phyloP scores from a whole-genome alignment of 2,329 filamentous ascomycete genomes.

The Neocatenulostroma microsporum region DNA sequence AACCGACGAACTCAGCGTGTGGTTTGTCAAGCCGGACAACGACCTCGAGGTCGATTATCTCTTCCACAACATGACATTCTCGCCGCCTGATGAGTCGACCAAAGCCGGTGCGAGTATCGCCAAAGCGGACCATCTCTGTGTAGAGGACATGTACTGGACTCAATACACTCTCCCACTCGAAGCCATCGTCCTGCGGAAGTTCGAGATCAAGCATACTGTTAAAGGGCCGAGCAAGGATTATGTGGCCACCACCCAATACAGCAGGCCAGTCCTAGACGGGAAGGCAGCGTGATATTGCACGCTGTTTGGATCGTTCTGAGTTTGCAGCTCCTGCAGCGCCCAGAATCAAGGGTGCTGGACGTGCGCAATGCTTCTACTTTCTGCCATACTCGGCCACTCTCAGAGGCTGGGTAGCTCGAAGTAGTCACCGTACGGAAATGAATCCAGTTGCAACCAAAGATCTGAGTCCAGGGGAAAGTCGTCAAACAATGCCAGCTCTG shows the following conservation, averaged over 20 bases:
- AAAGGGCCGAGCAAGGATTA: slow-evolving; percentile 70
- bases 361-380: too few species aligned
- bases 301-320: too few species aligned
- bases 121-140: slow-evolving; percentile 59
- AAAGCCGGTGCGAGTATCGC: slow-evolving; percentile 50
- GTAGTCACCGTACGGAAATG: slow-evolving; percentile 22
- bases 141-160: slow-evolving; percentile 62
- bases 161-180: slow-evolving; percentile 57
- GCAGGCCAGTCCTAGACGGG: too few species aligned
- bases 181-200: slow-evolving; percentile 50
- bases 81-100: slow-evolving; percentile 30
- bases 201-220: slow-evolving; percentile 58
- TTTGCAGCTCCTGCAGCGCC: too few species aligned
- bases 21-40: slow-evolving; percentile 63
- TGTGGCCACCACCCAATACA: slow-evolving; percentile 33
- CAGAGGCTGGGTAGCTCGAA: too few species aligned
- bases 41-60: slow-evolving; percentile 57
- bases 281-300: too few species aligned
- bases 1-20: slow-evolving; percentile 57
- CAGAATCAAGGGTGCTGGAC: too few species aligned
- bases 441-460: slow-evolving; percentile 24
- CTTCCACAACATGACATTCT: slow-evolving; percentile 63
- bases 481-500: too few species aligned
- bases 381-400: too few species aligned
- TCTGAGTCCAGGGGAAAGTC: slow-evolving; percentile 24